Evolutionary conservation across 2,329 filamentous ascomycete species (phyloP).

Genomic region (Botrytis fragariae): DNA sequence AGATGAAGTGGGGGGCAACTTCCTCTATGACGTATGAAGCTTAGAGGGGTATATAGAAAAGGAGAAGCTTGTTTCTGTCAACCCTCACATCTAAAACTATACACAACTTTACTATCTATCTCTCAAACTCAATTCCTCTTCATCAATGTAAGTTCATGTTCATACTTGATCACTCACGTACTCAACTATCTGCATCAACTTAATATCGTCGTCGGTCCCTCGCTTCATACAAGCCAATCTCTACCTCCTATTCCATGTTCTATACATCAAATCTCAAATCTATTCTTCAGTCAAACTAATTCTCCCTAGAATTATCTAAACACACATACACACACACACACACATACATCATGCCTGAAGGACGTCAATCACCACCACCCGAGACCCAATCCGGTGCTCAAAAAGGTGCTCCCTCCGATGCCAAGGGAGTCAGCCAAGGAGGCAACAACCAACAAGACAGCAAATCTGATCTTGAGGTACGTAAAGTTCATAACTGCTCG

Average conservation of each 20-base stretch:
- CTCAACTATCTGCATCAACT: neutral
- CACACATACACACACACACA: constrained; percentile 30
- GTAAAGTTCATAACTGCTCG: constrained; percentile 19
- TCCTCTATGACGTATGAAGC: constrained; percentile 6
- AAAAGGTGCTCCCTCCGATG: constrained; percentile 55
- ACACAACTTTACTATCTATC: neutral
- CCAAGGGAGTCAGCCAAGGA: constrained; percentile 56
- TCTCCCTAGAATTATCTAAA: neutral
- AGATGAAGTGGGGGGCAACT: constrained; percentile 1
- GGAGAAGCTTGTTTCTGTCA: neutral
- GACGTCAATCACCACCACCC: constrained; percentile 75
- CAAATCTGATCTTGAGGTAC: constrained; percentile 51
- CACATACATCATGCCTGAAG: constrained; percentile 53
- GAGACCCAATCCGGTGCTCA: constrained; percentile 66
- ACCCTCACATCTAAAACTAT: neutral
- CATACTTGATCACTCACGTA: neutral
- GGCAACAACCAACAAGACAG: constrained; percentile 50
- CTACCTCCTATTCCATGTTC: neutral
- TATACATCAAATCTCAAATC: neutral
- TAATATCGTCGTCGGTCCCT: neutral
- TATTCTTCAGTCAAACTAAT: constrained; percentile 4
- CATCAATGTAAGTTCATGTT: neutral
- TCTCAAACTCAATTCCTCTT: neutral
- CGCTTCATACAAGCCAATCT: neutral
- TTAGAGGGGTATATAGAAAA: constrained; percentile 15